These are phyloP conservation scores for Leccinum boreale DNA, from an alignment of 768 basidiomycete genomes.

Conservation along the genomic window DNA sequence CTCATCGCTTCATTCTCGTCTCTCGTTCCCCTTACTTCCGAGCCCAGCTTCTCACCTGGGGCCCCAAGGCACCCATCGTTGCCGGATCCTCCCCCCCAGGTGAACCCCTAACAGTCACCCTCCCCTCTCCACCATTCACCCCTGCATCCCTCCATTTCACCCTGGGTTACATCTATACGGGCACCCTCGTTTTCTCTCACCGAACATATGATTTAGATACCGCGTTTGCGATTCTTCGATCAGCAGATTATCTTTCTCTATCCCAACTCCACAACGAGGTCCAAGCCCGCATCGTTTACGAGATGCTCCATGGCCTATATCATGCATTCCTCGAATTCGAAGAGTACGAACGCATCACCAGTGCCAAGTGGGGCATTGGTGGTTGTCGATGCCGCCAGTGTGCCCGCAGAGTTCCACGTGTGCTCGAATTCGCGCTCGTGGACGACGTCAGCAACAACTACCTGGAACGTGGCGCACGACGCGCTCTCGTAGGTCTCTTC, in stretches of 20 bases:
- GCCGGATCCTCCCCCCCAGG: slow-evolving; percentile 22
- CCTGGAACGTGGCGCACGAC: slow-evolving; percentile 68
- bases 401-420: slow-evolving; percentile 71
- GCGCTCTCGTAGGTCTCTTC: slow-evolving; percentile 78
- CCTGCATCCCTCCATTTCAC: slow-evolving; percentile 93
- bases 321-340: slow-evolving; percentile 77
- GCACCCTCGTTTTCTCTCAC: slow-evolving; percentile 90
- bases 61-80: slow-evolving; percentile 34
- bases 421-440: slow-evolving; percentile 75
- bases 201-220: slow-evolving; percentile 91
- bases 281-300: slow-evolving; percentile 77
- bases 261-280: slow-evolving; percentile 73
- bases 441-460: slow-evolving; percentile 75
- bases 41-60: slow-evolving; percentile 70
- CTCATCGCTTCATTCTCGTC: slow-evolving; percentile 90
- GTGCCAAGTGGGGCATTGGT: slow-evolving; percentile 76
- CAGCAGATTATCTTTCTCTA: slow-evolving; percentile 77
- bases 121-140: slow-evolving; percentile 93
- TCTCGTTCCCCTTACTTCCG: slow-evolving; percentile 89
- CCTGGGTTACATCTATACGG: slow-evolving; percentile 92
- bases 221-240: slow-evolving; percentile 83
- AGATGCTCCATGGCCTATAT: slow-evolving; percentile 89
- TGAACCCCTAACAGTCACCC: slow-evolving; percentile 58
- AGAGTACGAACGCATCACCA: slow-evolving; percentile 74
- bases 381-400: slow-evolving; percentile 86